phyloP scores from a whole-genome alignment of 2,329 filamentous ascomycete genomes.

The Curvularia sp. region DNA sequence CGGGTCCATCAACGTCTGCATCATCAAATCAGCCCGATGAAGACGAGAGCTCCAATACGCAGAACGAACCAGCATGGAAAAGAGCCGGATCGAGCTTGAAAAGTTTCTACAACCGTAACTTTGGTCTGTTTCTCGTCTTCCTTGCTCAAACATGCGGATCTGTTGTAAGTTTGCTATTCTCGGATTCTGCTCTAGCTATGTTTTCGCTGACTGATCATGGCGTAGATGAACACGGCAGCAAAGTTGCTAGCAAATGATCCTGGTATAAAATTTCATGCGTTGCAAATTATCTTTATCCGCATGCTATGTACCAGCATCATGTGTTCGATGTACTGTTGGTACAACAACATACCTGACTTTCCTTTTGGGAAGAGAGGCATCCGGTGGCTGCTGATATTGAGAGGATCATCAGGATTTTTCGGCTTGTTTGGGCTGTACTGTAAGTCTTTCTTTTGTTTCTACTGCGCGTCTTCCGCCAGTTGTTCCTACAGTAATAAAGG shows the following conservation, averaged over 20 bases:
- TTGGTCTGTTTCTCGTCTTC: conserved; percentile 36
- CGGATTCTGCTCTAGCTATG: neutral
- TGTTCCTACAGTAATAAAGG: neutral
- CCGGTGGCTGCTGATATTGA: conserved; percentile 26
- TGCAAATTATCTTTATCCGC: conserved; percentile 74
- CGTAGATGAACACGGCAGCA: conserved; percentile 36
- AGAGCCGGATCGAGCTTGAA: conserved; percentile 13
- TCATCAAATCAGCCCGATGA: neutral
- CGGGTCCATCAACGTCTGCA: neutral
- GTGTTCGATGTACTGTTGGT: conserved; percentile 75
- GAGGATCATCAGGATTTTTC: conserved; percentile 37
- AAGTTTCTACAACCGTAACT: conserved; percentile 33
- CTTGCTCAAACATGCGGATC: conserved; percentile 51
- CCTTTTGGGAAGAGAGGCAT: conserved; percentile 32
- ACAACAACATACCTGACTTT: conserved; percentile 53
- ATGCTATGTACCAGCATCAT: conserved; percentile 74
- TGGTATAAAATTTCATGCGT: conserved; percentile 37
- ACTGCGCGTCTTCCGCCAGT: too few relatives aligned
- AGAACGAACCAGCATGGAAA: conserved; percentile 6
- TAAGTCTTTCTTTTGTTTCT: conserved; percentile 13
- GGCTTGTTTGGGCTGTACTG: conserved; percentile 42
- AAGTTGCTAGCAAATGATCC: conserved; percentile 37
- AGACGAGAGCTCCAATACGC: neutral
- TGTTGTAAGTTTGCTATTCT: conserved; percentile 17
- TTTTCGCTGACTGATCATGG: neutral